Conservation (phyloP, 2,329 filamentous ascomycete species). For the Helotiales sp. region DNA sequence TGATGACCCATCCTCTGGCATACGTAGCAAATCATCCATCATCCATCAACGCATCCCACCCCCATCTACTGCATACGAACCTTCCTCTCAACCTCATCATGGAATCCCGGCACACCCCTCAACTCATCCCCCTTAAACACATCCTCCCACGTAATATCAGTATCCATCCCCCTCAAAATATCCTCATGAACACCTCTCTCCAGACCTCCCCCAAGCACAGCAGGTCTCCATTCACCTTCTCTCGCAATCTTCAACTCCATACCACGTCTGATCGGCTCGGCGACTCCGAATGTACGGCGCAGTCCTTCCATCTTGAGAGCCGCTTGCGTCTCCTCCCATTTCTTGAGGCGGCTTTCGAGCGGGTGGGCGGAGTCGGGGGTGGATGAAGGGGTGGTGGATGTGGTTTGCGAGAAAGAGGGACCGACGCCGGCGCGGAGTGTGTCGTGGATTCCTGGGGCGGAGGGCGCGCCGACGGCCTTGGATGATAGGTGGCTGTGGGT, state of each 20-base stretch:
- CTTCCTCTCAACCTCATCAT: constrained; percentile 93
- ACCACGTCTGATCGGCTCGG: constrained; percentile 86
- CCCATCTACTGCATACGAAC: constrained; percentile 67
- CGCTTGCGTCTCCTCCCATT: constrained; percentile 92
- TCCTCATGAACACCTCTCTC: constrained; percentile 77
- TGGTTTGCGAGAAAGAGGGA: constrained; percentile 59
- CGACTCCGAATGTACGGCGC: constrained; percentile 86
- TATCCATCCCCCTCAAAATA: constrained; percentile 80
- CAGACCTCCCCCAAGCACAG: constrained; percentile 61
- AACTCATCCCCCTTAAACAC: constrained; percentile 82
- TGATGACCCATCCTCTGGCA: constrained; percentile 6
- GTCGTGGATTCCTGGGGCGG: constrained; percentile 91
- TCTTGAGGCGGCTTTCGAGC: constrained; percentile 85
- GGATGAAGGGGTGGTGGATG: constrained; percentile 47
- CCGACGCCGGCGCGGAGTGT: constrained; percentile 84
- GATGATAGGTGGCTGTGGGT: constrained; percentile 65
- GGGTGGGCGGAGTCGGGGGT: constrained; percentile 73
- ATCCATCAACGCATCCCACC: constrained; percentile 8
- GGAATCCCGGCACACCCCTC: constrained; percentile 72
- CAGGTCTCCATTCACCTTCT: constrained; percentile 79
- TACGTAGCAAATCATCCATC: not conserved
- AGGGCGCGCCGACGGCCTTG: constrained; percentile 75
- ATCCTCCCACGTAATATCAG: constrained; percentile 88
- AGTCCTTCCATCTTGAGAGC: constrained; percentile 85
- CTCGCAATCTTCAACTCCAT: constrained; percentile 94